Evolutionary conservation across 176 grass and related monocot species (phyloP).

Genomic region (Pontederia crassipes): DNA sequence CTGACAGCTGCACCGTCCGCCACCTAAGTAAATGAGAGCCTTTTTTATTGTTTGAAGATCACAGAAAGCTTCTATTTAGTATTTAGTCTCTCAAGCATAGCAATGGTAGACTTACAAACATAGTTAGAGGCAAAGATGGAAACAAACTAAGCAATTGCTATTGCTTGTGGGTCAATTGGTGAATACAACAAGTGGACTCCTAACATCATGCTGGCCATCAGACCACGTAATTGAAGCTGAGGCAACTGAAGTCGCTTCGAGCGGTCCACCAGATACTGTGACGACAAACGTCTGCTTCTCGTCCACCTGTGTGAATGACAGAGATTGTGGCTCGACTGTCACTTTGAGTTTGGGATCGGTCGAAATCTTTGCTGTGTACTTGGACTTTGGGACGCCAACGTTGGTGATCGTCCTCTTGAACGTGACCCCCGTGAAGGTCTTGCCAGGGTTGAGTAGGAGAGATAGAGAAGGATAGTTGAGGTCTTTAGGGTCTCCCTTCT

Average conservation of each 20-base stretch:
- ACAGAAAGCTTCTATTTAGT: too few relatives aligned
- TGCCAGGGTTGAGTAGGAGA: not conserved
- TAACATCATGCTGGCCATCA: constrained; percentile 6
- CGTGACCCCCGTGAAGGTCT: not conserved
- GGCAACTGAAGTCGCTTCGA: not conserved
- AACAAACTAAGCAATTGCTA: too few relatives aligned
- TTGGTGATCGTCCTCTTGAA: constrained; percentile 43
- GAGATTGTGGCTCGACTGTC: constrained; percentile 2
- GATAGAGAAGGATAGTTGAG: constrained; percentile 51
- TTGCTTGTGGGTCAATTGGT: not conserved
- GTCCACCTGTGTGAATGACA: constrained; percentile 2
- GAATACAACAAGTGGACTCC: constrained; percentile 7
- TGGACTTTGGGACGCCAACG: constrained; percentile 13
- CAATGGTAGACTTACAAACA: too few relatives aligned
- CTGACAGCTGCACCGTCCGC: too few relatives aligned
- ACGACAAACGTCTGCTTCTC: constrained; percentile 3
- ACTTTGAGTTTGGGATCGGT: not conserved
- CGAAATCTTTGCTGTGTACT: constrained; percentile 11
- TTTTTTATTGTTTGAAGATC: too few relatives aligned
- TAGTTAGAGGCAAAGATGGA: too few relatives aligned
- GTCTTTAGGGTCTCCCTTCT: not conserved
- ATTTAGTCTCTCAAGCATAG: too few relatives aligned
- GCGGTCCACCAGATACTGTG: not conserved
- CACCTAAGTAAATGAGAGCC: too few relatives aligned
- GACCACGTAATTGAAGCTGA: constrained; percentile 8